Percentiles rank a stretch among this genome's conserved stretches.
Conservation (phyloP, 1,284 basidiomycete species). For the Pseudomicrostroma phylloplanum region DNA sequence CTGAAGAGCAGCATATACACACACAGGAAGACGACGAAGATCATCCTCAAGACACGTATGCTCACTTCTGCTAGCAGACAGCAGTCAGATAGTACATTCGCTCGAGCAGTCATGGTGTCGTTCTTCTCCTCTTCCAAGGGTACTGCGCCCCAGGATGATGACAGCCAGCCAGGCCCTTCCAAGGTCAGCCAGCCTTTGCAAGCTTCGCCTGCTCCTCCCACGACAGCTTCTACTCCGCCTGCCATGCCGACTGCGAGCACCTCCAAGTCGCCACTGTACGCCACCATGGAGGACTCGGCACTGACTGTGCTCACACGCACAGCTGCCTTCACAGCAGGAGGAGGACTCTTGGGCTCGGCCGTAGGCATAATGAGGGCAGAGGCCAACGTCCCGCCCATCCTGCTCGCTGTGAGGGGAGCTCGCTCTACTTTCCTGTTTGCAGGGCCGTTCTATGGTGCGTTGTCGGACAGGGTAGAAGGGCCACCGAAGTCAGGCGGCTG, state of each 20-base stretch:
- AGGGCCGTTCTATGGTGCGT: slow-evolving; percentile 1
- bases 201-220: neutral
- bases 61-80: neutral
- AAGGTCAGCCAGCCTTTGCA: neutral
- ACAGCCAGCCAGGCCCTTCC: neutral
- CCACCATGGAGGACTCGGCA: no score
- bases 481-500: no score
- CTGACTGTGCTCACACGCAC: neutral
- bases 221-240: no score
- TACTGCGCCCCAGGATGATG: neutral
- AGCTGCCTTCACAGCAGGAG: neutral
- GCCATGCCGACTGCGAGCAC: no score
- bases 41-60: no score
- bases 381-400: neutral
- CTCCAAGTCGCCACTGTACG: no score
- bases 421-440: neutral
- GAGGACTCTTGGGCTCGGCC: neutral
- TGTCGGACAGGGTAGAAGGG: neutral
- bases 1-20: no score
- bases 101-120: neutral
- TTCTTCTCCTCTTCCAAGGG: neutral
- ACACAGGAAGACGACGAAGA: neutral
- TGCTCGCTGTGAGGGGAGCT: neutral
- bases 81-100: no score
- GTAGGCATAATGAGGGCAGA: neutral